Evolutionary conservation across 2,329 filamentous ascomycete genomes (phyloP).

Genomic region (Phyllosticta capitalensis): DNA sequence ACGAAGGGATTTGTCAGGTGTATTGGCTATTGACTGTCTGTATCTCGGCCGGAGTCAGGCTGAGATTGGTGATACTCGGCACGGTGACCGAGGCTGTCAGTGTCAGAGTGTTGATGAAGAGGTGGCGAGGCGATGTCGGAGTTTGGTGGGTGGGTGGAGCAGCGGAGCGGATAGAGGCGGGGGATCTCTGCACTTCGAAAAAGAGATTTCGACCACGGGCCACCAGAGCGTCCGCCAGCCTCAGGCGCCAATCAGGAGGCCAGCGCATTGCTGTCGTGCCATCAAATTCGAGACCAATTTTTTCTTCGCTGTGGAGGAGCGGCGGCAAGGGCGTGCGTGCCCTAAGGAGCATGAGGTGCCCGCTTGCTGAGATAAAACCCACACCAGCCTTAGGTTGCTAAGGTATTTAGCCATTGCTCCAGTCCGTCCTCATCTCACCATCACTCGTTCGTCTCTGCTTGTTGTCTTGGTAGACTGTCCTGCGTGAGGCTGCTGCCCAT

Average conservation of each 20-base stretch:
- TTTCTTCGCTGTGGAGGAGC: neutral
- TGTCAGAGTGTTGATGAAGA: too few relatives aligned
- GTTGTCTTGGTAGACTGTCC: neutral
- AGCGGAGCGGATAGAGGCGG: neutral
- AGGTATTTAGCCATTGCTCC: neutral
- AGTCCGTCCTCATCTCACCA: neutral
- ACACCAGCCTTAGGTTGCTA: neutral
- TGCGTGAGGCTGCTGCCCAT: neutral
- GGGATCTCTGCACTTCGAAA: neutral
- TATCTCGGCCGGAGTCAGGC: too few relatives aligned
- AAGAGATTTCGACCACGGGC: neutral
- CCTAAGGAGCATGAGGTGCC: neutral
- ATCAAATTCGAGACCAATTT: neutral
- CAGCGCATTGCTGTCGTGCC: neutral
- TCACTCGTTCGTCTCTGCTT: neutral
- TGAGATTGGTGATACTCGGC: too few relatives aligned
- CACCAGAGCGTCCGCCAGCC: neutral
- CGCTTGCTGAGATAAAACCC: neutral
- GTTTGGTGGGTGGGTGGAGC: too few relatives aligned
- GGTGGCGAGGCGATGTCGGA: neutral
- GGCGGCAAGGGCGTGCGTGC: neutral
- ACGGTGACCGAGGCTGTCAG: too few relatives aligned
- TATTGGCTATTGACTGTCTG: too few relatives aligned
- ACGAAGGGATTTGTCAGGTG: neutral
- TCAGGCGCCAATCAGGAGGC: neutral